These are phyloP conservation scores for Cryphonectria japonica DNA, from an alignment of 2,329 filamentous ascomycete genomes.

Conservation along the genomic window DNA sequence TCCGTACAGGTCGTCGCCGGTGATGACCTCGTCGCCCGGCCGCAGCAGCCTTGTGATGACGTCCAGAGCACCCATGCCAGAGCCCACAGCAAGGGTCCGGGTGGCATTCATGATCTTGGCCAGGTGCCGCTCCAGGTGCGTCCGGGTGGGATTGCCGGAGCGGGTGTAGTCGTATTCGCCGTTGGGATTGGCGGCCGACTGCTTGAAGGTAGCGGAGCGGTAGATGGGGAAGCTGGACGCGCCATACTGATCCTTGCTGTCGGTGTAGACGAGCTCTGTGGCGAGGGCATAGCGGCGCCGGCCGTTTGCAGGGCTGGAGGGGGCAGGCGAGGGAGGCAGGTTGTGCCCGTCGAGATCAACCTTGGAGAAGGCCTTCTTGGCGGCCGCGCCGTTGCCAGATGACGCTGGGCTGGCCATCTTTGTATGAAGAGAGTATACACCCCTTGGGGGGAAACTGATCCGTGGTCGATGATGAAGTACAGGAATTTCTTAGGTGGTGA, in stretches of 20 bases:
- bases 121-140: conserved; percentile 92
- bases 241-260: conserved; percentile 95
- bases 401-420: conserved; percentile 23
- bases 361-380: conserved; percentile 54
- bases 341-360: conserved; percentile 83
- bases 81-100: conserved; percentile 89
- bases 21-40: conserved; percentile 95
- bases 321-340: conserved; percentile 87
- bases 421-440: neutral
- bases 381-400: conserved; percentile 16
- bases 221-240: conserved; percentile 96
- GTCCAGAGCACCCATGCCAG: conserved; percentile 95
- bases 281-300: conserved; percentile 86
- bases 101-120: conserved; percentile 99
- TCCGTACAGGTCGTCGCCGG: conserved; percentile 95
- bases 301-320: conserved; percentile 85
- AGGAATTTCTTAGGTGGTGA: neutral
- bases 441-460: too few relatives aligned
- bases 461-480: neutral
- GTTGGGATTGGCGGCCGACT: conserved; percentile 76
- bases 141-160: conserved; percentile 94
- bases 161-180: conserved; percentile 98
- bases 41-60: conserved; percentile 90
- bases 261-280: conserved; percentile 95
- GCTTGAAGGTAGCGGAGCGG: conserved; percentile 98